Base-by-base conservation (phyloP, 176 grass and related monocot genomes). In the Oryza longistaminata region DNA sequence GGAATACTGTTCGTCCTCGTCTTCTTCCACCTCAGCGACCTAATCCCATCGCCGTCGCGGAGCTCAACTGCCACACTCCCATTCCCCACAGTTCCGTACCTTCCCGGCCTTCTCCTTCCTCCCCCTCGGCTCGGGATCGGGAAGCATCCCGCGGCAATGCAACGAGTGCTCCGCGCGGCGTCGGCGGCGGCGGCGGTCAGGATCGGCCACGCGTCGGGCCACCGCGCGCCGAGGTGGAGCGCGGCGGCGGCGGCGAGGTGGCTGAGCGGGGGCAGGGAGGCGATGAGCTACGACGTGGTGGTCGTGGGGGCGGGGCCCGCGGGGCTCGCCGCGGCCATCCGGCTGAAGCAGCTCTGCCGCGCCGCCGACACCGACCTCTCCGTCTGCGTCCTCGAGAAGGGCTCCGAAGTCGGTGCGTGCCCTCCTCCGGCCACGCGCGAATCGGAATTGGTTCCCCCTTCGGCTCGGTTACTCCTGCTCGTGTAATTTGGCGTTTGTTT, bases 341-440 rank as follows among this genome's bases (percentile, higher is more conserved):
- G 96, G 69, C 66, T 95, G 71, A 95, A 95, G 86, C 91, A 91
- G 90, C 85, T 98, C 73, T 98, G 96, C 86, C 91, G 80, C 43
- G 88, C 89, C 43, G 85, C 77, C 17, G 94, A 94, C 85, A 64
- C 88, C 7, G 91, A 99, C 77, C 88, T 96, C 21, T 99, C 96
- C 27, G 96, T 98, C 70, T 95, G 90, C 82, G 83, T 98, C 67
- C 86, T 96, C 33, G 93, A 96, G 90, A 98, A 98, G 67, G 89
- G 96, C 67, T 66, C 93, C 64, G 96, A 98, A 95, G 91, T 95
- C 24, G 93, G 96, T 98, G 70, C 70, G 86, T 31, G 29, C 3
- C 29, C 1, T 81, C 50, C 27, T 66, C 71, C 26, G 78, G 0
- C 58, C 35, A 2, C 17, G 37, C 75, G 58, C 0, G 1, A 60